Evolutionary conservation across 805 yeast species (phyloP), one percentile per base, ranked within the genome.

Genomic region (Zygotorulaspora danielsina): DNA sequence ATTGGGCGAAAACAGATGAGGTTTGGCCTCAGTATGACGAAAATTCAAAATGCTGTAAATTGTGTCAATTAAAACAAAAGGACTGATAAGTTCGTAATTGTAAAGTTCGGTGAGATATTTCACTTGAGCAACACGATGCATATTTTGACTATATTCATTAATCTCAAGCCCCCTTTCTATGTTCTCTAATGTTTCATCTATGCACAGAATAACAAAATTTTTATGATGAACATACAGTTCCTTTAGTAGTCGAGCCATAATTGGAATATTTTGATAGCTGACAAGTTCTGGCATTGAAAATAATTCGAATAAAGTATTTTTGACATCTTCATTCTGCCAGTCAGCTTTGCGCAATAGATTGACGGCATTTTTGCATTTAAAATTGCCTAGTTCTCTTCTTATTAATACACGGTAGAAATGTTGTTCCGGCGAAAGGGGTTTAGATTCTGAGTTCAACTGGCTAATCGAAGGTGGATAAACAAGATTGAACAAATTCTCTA

Each of bases 161-260:
- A 67, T 48, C 52, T 87, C 95, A 43, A 87, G 61, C 0, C 87
- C 93, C 18, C 78, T 52, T 7, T 71, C 67, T 11, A 84, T 69
- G n/a, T 70, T 67, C 53, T 88, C 96, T 11, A 83, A 48, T 2
- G 81, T 38, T 11, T 73, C 65, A 57, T 89, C 96, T 35, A 85
- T 61, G 1, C 78, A 72, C 17, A 53, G 53, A 2, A 72, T 59
- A 9, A 65, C 61, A 39, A 82, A 65, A 11, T 63, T 54, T 12
- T 67, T 63, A 37, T 72, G 64, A 17, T 63, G 57, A 8, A 49
- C 54, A 19, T 54, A 48, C 18, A 72, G 49, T 2, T 51, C 54
- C 31, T 58, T 57, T 18, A 84, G 57, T 5, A 82, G 50, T 24
- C 61, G 59, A 0, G 86, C 79, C 38, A 84, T 57, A 2, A 56